These are phyloP conservation scores for Cercospora beticola DNA, from an alignment of 2,329 filamentous ascomycete genomes.

Conservation along the genomic window DNA sequence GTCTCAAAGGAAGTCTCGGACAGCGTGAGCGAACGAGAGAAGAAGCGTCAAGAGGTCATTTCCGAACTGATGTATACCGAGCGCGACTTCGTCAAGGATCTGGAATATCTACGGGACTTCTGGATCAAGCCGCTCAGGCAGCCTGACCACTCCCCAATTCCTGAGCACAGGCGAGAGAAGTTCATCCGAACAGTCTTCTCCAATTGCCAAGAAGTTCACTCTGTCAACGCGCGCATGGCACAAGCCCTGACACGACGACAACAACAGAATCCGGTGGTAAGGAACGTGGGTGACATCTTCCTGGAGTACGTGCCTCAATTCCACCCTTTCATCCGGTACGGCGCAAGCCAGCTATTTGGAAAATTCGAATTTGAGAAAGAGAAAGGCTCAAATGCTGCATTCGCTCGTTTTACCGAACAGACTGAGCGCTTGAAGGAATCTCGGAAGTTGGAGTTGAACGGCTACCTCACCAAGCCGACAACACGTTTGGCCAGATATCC, in stretches of 20 bases:
- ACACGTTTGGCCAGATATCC: conserved; percentile 93
- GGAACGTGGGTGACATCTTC: conserved; percentile 91
- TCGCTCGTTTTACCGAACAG: conserved; percentile 91
- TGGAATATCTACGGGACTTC: conserved; percentile 96
- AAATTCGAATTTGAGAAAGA: conserved; percentile 99
- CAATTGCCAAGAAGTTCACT: conserved; percentile 92
- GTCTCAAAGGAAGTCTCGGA: conserved; percentile 94
- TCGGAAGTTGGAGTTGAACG: conserved; percentile 92
- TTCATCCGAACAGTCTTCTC: conserved; percentile 94
- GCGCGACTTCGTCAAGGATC: conserved; percentile 96
- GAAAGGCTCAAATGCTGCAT: conserved; percentile 78
- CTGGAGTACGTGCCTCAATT: conserved; percentile 88
- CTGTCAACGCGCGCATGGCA: conserved; percentile 84
- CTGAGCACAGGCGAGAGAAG: conserved; percentile 79
- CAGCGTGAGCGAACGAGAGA: conserved; percentile 82
- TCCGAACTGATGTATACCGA: conserved; percentile 99
- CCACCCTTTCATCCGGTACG: conserved; percentile 93
- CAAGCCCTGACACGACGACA: conserved; percentile 86
- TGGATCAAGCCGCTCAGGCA: conserved; percentile 92
- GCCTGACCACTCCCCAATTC: conserved; percentile 77
- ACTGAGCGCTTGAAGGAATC: conserved; percentile 96
- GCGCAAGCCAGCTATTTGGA: conserved; percentile 90
- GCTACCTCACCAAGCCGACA: conserved; percentile 95
- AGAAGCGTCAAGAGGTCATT: conserved; percentile 97
- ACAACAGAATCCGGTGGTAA: conserved; percentile 84